A percentile compares a stretch with the other conserved stretches of the same genome.
These are phyloP conservation scores for Candida rishiriensis DNA, from an alignment of 805 yeast species.

Conservation along the genomic window DNA sequence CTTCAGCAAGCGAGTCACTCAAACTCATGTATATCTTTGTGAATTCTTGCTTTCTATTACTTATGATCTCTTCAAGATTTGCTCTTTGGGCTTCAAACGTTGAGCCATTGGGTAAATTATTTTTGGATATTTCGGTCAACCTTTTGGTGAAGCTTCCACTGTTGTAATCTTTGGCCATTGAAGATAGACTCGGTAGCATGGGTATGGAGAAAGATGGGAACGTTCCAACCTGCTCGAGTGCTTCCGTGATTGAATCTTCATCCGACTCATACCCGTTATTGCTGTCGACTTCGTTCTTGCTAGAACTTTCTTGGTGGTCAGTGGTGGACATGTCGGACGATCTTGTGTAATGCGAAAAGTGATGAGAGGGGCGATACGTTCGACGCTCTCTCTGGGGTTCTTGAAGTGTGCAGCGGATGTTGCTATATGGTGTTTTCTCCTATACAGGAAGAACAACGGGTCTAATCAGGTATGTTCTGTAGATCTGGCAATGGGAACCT, in stretches of 20 bases:
- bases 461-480: no score
- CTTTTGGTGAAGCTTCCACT: neutral
- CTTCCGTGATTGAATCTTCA: slow-evolving; percentile 39
- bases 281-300: neutral
- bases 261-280: slow-evolving; percentile 13
- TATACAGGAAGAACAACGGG: no score
- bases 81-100: slow-evolving; percentile 21
- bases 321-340: neutral
- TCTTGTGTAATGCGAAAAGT: no score
- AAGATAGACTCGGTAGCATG: slow-evolving; percentile 24
- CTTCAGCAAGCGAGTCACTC: slow-evolving; percentile 31
- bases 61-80: slow-evolving; percentile 9
- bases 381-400: no score
- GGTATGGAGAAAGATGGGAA: slow-evolving; percentile 27
- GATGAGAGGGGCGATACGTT: no score
- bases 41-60: slow-evolving; percentile 15
- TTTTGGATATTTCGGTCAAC: no score
- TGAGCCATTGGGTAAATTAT: neutral
- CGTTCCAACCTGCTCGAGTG: slow-evolving; percentile 48
- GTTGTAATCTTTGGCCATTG: slow-evolving; percentile 11
- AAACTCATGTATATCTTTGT: slow-evolving; percentile 21
- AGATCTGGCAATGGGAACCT: no score
- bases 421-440: no score
- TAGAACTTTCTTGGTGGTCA: neutral
- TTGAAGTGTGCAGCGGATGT: no score